Evolutionary conservation across 2,329 filamentous ascomycete species (phyloP).

Genomic region (Arachnomyces sp.): DNA sequence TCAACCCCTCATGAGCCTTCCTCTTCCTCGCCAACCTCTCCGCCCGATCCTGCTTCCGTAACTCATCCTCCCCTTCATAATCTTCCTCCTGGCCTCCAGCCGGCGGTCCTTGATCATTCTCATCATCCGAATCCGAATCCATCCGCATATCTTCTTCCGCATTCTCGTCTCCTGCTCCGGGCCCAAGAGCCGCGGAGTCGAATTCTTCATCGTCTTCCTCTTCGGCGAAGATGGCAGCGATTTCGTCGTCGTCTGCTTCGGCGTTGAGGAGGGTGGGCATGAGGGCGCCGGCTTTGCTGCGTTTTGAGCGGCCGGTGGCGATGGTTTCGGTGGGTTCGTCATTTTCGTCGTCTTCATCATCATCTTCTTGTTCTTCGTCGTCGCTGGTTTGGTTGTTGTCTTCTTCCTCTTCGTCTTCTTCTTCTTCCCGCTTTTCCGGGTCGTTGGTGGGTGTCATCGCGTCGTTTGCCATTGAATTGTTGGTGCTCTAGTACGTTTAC

Average conservation of each 20-base stretch:
- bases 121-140: slow-evolving; percentile 77
- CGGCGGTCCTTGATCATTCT: slow-evolving; percentile 62
- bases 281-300: slow-evolving; percentile 76
- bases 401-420: slow-evolving; percentile 9
- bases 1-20: slow-evolving; percentile 68
- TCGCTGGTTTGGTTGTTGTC: slow-evolving; percentile 20
- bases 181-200: slow-evolving; percentile 54
- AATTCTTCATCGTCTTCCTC: slow-evolving; percentile 56
- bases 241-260: slow-evolving; percentile 59
- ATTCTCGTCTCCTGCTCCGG: slow-evolving; percentile 52
- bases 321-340: slow-evolving; percentile 31
- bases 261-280: slow-evolving; percentile 71
- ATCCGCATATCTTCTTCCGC: slow-evolving; percentile 71
- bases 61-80: slow-evolving; percentile 76
- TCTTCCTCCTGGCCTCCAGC: slow-evolving; percentile 52
- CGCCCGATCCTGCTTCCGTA: slow-evolving; percentile 67
- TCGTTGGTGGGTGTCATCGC: no score
- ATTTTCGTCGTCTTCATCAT: background rate
- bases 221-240: slow-evolving; percentile 70
- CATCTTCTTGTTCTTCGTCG: background rate
- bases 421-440: no score
- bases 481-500: no score
- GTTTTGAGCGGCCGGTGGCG: slow-evolving; percentile 64
- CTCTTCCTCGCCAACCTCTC: slow-evolving; percentile 68
- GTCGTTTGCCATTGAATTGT: no score